Conservation (phyloP, 257 asterid species). For the Verbascum thapsus region DNA sequence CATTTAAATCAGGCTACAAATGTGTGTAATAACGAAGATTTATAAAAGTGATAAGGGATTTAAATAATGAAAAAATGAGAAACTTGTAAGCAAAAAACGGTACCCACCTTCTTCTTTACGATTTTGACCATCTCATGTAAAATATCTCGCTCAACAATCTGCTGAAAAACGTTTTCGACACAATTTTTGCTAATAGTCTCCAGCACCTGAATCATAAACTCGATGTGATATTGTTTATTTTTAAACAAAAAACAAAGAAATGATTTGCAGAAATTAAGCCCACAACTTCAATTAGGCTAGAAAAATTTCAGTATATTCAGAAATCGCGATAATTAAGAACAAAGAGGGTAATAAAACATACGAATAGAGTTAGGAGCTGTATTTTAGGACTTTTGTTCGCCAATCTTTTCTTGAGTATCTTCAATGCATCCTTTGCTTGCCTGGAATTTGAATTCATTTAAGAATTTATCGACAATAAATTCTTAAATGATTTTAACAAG, state of each 20-base stretch:
- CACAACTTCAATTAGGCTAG: background rate
- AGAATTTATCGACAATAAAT: background rate
- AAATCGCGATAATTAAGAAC: conserved; percentile 1
- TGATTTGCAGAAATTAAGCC: conserved; percentile 4
- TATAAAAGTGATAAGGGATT: conserved; percentile 13
- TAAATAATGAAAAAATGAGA: background rate
- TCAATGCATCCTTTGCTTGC: conserved; percentile 91
- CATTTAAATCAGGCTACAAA: conserved; percentile 89
- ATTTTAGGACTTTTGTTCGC: conserved; percentile 83
- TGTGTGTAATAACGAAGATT: conserved; percentile 11
- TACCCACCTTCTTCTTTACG: conserved; percentile 82
- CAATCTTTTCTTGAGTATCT: conserved; percentile 84
- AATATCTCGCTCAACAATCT: conserved; percentile 87
- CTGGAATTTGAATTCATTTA: conserved; percentile 46
- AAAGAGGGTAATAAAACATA: conserved; percentile 44
- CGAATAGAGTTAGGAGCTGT: conserved; percentile 88
- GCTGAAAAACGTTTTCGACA: conserved; percentile 88
- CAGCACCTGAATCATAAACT: conserved; percentile 63
- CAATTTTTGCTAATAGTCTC: conserved; percentile 97
- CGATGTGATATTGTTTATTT: background rate
- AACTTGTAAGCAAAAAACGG: background rate
- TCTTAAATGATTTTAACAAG: background rate
- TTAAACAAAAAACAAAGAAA: conserved; percentile 5
- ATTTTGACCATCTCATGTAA: conserved; percentile 93
- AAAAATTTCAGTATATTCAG: conserved; percentile 1